phyloP scores from a whole-genome alignment of 805 yeast species.

The Myxozyma lipomycoides region DNA sequence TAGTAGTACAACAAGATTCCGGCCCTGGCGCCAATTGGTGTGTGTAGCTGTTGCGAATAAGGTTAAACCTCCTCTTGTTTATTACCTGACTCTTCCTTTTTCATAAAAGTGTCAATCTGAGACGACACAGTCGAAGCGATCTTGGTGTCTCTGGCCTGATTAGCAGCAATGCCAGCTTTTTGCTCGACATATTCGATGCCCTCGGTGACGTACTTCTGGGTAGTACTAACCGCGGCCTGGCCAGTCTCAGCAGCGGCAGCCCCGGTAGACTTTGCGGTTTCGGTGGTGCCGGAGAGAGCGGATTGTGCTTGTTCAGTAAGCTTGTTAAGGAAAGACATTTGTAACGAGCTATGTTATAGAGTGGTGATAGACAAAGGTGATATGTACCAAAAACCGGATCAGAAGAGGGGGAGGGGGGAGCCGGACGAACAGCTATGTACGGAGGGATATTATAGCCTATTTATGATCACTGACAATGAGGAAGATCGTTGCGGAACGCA shows the following conservation, averaged over 20 bases:
- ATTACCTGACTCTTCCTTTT: not conserved
- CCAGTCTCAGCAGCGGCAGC: not conserved
- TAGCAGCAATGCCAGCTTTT: conserved; percentile 16
- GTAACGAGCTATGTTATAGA: not conserved
- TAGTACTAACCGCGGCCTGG: not conserved
- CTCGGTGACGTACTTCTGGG: conserved; percentile 12
- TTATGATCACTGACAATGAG: no score
- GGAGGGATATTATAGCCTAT: no score
- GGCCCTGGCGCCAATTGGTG: no score
- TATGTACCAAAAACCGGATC: not conserved
- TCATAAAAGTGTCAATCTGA: not conserved
- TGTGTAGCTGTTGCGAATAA: no score
- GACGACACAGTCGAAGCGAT: not conserved
- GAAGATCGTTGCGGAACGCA: no score
- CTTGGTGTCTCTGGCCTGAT: conserved; percentile 2
- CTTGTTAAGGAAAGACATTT: conserved; percentile 16
- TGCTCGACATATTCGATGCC: conserved; percentile 21
- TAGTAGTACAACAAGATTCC: no score
- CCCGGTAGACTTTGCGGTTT: conserved; percentile 8
- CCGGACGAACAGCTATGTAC: no score
- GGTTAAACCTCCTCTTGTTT: no score
- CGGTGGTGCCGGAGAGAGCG: conserved; percentile 3
- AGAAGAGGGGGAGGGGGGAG: no score
- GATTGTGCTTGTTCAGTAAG: conserved; percentile 3
- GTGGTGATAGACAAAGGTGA: not conserved